Percentiles rank a stretch among this genome's conserved stretches.
These are phyloP conservation scores for Podaxis carcinomalis DNA, from an alignment of 768 basidiomycete species.

Conservation along the genomic window DNA sequence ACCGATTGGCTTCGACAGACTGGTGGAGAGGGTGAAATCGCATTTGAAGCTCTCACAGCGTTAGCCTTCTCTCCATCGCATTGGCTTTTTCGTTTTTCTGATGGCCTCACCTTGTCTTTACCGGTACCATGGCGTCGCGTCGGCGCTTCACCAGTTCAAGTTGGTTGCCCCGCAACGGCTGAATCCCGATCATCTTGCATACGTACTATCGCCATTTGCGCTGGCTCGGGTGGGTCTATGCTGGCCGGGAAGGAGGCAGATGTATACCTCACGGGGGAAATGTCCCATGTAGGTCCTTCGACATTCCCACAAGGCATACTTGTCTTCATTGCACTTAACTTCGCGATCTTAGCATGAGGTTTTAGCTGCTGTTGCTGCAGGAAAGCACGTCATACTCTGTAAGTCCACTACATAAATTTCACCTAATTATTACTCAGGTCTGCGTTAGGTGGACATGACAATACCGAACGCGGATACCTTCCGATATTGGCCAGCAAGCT, in stretches of 20 bases:
- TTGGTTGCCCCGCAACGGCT: constrained; percentile 43
- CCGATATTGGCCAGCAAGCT: constrained; percentile 67
- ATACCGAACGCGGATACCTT: constrained; percentile 94
- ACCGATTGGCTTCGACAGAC: constrained; percentile 52
- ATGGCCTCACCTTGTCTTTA: constrained; percentile 14
- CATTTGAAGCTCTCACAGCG: constrained; percentile 44
- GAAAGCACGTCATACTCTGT: constrained; percentile 83
- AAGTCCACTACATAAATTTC: constrained; percentile 32
- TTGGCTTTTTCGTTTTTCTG: constrained; percentile 16
- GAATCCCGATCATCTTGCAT: constrained; percentile 31
- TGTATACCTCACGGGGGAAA: constrained; percentile 90
- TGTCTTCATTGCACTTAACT: constrained; percentile 18
- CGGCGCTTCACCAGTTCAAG: constrained; percentile 47
- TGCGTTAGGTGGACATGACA: constrained; percentile 77
- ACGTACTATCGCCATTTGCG: constrained; percentile 80
- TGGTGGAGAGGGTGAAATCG: constrained; percentile 66
- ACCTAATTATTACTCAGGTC: constrained; percentile 22
- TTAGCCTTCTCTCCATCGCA: constrained; percentile 20
- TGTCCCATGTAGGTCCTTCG: constrained; percentile 65
- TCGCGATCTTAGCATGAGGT: constrained; percentile 69
- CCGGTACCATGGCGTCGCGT: constrained; percentile 8
- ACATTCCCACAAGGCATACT: background rate
- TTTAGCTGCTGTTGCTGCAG: constrained; percentile 71
- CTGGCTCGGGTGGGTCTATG: constrained; percentile 82
- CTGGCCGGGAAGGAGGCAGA: constrained; percentile 73